Percentiles rank a stretch among this genome's conserved stretches.
Evolutionary conservation across 2,329 filamentous ascomycete genomes (phyloP).

Genomic region (Colletotrichum gloeosporioides): DNA sequence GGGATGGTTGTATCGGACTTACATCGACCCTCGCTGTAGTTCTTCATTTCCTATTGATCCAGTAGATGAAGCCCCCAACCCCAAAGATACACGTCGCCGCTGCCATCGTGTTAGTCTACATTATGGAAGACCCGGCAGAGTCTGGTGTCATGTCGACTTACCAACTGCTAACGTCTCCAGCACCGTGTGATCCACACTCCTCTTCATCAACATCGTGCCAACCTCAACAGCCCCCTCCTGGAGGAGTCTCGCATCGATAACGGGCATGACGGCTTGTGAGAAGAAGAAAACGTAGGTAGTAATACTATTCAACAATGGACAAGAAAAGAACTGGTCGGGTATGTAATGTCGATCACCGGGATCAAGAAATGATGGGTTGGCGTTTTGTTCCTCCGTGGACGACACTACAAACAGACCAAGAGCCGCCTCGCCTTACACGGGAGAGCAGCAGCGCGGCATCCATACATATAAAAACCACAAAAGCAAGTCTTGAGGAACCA

Average conservation of each 20-base stretch:
- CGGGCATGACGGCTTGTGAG: background rate
- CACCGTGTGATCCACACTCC: slow-evolving; percentile 15
- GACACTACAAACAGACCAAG: background rate
- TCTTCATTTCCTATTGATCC: slow-evolving; percentile 8
- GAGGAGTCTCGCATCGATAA: slow-evolving; percentile 7
- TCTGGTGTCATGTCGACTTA: background rate
- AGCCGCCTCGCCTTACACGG: background rate
- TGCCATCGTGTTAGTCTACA: background rate
- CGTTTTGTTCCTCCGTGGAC: background rate
- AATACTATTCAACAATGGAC: background rate
- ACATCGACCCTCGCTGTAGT: background rate
- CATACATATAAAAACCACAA: background rate
- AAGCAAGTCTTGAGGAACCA: background rate
- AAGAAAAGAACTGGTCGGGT: background rate
- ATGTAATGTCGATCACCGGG: slow-evolving; percentile 7
- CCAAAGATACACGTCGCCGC: slow-evolving; percentile 5
- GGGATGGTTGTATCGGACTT: background rate
- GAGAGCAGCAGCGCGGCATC: background rate
- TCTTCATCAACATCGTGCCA: slow-evolving; percentile 10
- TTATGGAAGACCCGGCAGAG: background rate
- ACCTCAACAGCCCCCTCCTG: slow-evolving; percentile 6
- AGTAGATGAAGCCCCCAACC: slow-evolving; percentile 17
- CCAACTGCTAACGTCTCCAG: slow-evolving; percentile 17
- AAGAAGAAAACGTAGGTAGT: background rate
- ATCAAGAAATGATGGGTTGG: background rate